Evolutionary conservation across 2,329 filamentous ascomycete species (phyloP).

Genomic region (Colletotrichum camelliae): DNA sequence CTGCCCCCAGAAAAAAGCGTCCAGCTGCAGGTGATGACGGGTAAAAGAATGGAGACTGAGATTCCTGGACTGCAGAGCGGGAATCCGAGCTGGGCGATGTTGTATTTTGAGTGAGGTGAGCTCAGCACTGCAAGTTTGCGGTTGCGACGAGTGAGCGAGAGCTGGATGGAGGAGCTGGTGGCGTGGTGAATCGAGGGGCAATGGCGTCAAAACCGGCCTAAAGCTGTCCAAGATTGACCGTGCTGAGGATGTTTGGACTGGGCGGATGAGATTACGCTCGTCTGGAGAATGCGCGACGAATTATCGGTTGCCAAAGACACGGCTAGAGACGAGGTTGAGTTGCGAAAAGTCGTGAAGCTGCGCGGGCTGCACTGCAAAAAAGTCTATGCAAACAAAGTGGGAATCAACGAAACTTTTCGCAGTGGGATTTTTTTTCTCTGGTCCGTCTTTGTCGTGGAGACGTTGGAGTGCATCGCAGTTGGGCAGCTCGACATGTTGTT

Average conservation of each 20-base stretch:
- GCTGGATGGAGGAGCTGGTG: neutral
- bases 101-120: neutral
- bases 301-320: neutral
- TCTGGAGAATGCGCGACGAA: slow-evolving; percentile 8
- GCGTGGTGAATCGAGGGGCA: slow-evolving; percentile 16
- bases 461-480: slow-evolving; percentile 3
- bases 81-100: neutral
- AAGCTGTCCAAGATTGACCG: neutral
- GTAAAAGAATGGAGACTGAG: neutral
- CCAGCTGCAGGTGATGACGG: neutral
- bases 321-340: neutral
- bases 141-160: neutral
- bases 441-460: neutral
- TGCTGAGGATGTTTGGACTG: slow-evolving; percentile 3
- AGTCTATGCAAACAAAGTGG: slow-evolving; percentile 14
- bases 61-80: neutral
- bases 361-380: neutral
- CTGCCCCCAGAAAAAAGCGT: neutral
- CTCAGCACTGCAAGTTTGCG: neutral
- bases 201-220: neutral
- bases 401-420: slow-evolving; percentile 19
- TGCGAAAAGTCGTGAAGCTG: neutral
- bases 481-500: slow-evolving; percentile 15
- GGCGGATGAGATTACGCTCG: slow-evolving; percentile 4
- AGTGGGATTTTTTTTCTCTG: slow-evolving; percentile 3